A percentile compares a stretch with the other conserved stretches of the same genome.
Conservation (phyloP, 257 asterid genomes). For the Hygrophila difformis region DNA sequence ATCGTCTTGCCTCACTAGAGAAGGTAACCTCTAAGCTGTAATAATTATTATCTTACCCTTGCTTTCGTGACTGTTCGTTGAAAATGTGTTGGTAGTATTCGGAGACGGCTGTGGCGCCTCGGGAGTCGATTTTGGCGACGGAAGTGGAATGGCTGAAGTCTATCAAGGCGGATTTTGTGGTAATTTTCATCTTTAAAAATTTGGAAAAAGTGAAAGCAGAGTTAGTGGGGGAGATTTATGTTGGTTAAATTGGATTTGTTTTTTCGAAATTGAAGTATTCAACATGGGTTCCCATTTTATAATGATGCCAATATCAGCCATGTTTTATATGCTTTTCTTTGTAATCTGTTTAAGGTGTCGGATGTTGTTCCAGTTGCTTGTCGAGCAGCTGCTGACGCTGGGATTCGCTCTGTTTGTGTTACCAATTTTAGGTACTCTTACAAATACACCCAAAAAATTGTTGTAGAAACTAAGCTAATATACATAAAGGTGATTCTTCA, state of each 20-base stretch:
- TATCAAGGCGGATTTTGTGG: conserved; percentile 92
- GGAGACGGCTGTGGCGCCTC: conserved; percentile 96
- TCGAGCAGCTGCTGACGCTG: conserved; percentile 99
- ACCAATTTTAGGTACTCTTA: conserved; percentile 74
- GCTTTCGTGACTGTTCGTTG: conserved; percentile 6
- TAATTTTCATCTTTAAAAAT: no score
- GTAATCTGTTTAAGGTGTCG: conserved; percentile 52
- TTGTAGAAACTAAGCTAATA: no score
- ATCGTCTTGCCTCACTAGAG: conserved; percentile 94
- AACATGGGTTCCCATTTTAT: no score
- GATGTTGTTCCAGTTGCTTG: conserved; percentile 99
- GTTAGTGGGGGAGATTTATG: no score
- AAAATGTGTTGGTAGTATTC: conserved; percentile 51
- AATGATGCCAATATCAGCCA: no score
- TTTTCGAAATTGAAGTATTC: no score
- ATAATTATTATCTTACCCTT: conserved; percentile 5
- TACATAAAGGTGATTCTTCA: no score
- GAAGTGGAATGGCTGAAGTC: conserved; percentile 96
- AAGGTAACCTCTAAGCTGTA: conserved; percentile 47
- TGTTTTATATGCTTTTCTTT: conserved; percentile 4
- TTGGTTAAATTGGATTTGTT: no score
- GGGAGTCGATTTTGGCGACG: conserved; percentile 66
- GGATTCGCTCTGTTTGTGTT: conserved; percentile 87
- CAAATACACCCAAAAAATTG: no score
- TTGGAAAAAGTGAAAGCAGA: neutral